A percentile compares a stretch with the other conserved stretches of the same genome.
Conservation (phyloP, 169 alveolate genomes). For the Plasmodium cynomolgi region DNA sequence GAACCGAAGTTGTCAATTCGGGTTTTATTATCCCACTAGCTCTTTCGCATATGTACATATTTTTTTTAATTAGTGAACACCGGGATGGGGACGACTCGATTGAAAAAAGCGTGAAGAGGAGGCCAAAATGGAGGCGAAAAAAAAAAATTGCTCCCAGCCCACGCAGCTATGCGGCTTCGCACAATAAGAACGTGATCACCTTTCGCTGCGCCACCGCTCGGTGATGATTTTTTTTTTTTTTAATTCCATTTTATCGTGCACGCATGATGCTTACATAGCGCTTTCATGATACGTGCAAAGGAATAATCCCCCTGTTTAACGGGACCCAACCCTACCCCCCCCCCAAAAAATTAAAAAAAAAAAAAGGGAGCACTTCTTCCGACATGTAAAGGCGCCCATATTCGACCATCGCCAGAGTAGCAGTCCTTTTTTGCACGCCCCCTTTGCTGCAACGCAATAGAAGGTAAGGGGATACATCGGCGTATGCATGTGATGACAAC, state of each 20-base stretch:
- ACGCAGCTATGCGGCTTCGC: not conserved
- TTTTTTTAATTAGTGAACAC: not conserved
- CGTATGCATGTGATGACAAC: not conserved
- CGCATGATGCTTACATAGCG: not conserved
- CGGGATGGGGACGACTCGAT: not conserved
- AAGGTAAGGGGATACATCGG: not conserved
- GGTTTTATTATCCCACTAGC: not conserved
- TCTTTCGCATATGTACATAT: not conserved
- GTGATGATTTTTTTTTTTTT: not conserved
- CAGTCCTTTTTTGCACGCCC: not conserved
- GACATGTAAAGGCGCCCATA: not conserved
- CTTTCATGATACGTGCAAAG: not conserved
- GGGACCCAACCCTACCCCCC: not conserved
- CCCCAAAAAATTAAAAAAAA: not conserved
- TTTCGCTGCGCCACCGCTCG: not conserved
- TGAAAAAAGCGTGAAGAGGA: not conserved
- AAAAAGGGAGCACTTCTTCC: not conserved
- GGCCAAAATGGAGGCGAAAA: not conserved
- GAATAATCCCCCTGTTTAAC: not conserved
- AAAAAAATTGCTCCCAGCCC: not conserved
- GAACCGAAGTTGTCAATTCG: not conserved
- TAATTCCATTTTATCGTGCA: not conserved
- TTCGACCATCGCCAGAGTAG: not conserved
- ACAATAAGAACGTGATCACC: not conserved
- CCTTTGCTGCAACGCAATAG: not conserved